These are phyloP conservation scores for Teratosphaeria viscida DNA, from an alignment of 2,329 filamentous ascomycete species.

Conservation along the genomic window DNA sequence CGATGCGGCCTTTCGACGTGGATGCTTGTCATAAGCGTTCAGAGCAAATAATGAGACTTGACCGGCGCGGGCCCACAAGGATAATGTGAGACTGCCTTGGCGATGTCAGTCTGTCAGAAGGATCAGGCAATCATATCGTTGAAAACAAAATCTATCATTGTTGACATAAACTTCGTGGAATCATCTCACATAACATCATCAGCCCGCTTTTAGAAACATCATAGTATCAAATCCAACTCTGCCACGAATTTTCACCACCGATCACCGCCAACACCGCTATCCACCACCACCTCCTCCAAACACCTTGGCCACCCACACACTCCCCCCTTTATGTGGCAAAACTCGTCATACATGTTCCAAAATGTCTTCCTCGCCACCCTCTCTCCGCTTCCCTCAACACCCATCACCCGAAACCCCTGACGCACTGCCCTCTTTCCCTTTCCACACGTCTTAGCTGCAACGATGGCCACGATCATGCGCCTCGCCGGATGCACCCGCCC, in stretches of 20 bases:
- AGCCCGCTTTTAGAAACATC: too few species aligned
- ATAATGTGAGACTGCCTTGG: too few species aligned
- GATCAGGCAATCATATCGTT: too few species aligned
- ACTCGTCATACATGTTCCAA: slow-evolving; percentile 7
- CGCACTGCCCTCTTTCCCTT: slow-evolving; percentile 3
- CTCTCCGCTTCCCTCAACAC: slow-evolving; percentile 1
- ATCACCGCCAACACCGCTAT: not conserved
- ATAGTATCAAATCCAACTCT: too few species aligned
- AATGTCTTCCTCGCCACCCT: slow-evolving; percentile 4
- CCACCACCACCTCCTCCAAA: not conserved
- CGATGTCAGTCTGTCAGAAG: too few species aligned
- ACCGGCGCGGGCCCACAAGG: too few species aligned
- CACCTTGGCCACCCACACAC: not conserved
- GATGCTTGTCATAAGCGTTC: too few species aligned
- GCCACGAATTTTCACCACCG: not conserved
- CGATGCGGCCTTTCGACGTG: too few species aligned
- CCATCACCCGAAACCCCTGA: slow-evolving; percentile 1
- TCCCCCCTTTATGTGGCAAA: not conserved
- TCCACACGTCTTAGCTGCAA: slow-evolving; percentile 6
- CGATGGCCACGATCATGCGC: slow-evolving; percentile 3
- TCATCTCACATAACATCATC: too few species aligned
- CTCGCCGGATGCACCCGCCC: slow-evolving; percentile 2
- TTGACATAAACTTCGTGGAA: too few species aligned
- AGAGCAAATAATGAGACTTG: too few species aligned
- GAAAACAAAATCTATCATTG: too few species aligned